Percentiles rank a stretch among this genome's conserved stretches.
Conservation (phyloP, 164 flowering plant genomes). For the Santalum album region DNA sequence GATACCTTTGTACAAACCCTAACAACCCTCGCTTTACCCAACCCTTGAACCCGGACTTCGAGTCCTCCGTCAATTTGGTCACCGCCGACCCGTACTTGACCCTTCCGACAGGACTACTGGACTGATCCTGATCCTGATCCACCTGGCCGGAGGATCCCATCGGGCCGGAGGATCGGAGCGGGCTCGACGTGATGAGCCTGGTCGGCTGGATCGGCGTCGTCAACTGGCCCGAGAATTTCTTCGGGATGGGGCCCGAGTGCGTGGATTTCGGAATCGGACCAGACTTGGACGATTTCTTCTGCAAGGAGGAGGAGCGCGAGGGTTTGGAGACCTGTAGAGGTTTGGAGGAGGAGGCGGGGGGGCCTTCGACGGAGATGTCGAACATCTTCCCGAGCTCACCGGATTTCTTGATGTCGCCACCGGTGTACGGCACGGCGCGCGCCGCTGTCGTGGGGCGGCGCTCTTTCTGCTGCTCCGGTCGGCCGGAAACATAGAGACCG, state of each 20-base stretch:
- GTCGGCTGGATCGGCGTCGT: slow-evolving; percentile 16
- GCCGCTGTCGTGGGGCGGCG: slow-evolving; percentile 51
- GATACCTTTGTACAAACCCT: slow-evolving; percentile 49
- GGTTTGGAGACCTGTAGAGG: not conserved
- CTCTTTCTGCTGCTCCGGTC: slow-evolving; percentile 51
- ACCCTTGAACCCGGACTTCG: slow-evolving; percentile 41
- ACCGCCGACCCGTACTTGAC: slow-evolving; percentile 60
- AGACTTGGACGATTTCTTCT: slow-evolving; percentile 59
- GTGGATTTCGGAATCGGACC: slow-evolving; percentile 27
- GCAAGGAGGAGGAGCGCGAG: not conserved
- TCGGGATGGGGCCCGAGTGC: slow-evolving; percentile 4
- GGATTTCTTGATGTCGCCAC: slow-evolving; percentile 72
- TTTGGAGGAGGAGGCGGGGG: slow-evolving; percentile 8
- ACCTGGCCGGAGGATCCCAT: slow-evolving; percentile 13
- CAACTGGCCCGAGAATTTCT: slow-evolving; percentile 31
- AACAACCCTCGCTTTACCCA: slow-evolving; percentile 52
- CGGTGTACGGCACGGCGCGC: slow-evolving; percentile 66
- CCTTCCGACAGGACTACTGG: slow-evolving; percentile 30
- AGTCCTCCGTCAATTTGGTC: slow-evolving; percentile 52
- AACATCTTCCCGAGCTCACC: slow-evolving; percentile 96
- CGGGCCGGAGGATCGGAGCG: slow-evolving; percentile 6
- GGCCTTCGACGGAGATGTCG: slow-evolving; percentile 39
- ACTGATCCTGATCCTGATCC: slow-evolving; percentile 17
- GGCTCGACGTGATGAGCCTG: slow-evolving; percentile 23
- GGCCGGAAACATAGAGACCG: slow-evolving; percentile 72